phyloP scores from a whole-genome alignment of 768 basidiomycete species.

The Guyanaporus albipodus region DNA sequence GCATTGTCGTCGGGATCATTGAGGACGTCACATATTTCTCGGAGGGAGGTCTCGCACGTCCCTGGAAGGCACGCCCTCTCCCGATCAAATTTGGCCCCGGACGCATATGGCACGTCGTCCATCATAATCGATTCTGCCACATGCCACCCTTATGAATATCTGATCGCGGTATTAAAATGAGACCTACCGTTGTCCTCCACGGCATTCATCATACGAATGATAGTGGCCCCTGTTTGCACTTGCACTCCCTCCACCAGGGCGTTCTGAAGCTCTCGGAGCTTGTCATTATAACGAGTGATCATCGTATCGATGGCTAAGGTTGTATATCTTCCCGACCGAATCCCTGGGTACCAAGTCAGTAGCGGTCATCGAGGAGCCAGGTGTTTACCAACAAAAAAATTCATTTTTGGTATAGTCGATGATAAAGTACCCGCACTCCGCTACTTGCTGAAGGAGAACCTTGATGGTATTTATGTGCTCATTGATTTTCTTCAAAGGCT shows the following conservation, averaged over 20 bases:
- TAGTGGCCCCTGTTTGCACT: neutral
- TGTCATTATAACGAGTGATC: neutral
- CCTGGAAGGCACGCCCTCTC: neutral
- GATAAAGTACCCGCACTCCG: slow-evolving; percentile 2
- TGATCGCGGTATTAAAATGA: neutral
- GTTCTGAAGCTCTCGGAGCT: neutral
- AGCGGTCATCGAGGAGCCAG: neutral
- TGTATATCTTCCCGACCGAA: neutral
- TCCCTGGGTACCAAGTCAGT: neutral
- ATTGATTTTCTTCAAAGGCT: neutral
- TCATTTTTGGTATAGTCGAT: neutral
- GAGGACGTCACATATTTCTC: neutral
- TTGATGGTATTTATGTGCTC: neutral
- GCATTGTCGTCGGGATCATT: neutral
- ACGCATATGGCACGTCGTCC: neutral
- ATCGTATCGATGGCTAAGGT: neutral
- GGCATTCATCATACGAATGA: neutral
- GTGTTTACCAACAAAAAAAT: neutral
- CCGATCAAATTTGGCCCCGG: neutral
- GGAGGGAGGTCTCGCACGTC: neutral
- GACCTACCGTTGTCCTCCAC: neutral
- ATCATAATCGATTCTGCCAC: neutral
- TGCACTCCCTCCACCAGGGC: neutral
- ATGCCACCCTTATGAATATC: neutral
- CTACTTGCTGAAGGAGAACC: neutral